Evolutionary conservation across 805 yeast species (phyloP), one percentile per base, ranked within the genome.

Genomic region (Yarrowia hollandica): DNA sequence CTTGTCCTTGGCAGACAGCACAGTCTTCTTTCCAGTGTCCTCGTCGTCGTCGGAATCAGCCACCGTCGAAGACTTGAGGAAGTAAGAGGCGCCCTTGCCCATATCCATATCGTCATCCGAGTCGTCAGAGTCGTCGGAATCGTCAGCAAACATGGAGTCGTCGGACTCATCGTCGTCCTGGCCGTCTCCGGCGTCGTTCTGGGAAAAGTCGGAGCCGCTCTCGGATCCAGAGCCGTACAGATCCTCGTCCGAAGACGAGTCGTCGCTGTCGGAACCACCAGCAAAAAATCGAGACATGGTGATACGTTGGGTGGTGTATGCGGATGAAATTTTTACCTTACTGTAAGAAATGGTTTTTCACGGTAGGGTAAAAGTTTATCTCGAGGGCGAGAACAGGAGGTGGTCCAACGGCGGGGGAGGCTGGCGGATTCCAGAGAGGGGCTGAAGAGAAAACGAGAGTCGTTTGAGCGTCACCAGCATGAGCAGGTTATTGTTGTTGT

Each of bases 1-100:
- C 77, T 92, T 94, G 64, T 91, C 98, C 75, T 86, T 89, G 58
- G 97, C 96, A 61, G 94, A 84, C 76, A 89, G 91, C 66, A 92
- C 96, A 38, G 90, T 90, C 65, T 85, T 87, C 71, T 83, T 86
- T 68, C 85, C 88, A 61, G 86, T 92, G 61, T 81, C 86, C 60
- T 82, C 88, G 58, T 66, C 63, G 63, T 77, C 82, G 62, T 79
- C 88, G 60, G 81, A 79, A 56, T 80, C 83, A 25, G 64, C 70
- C 62, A 74, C 61, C 62, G 69, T 72, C 60, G 62, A 67, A 67
- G 61, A 68, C 66, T 69, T 65, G 66, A 62, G 57, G 71, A 64
- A 68, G 64, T 61, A 69, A 59, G 69, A 67, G 28, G 73, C 71
- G 23, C 70, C 72, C 62, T 68, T 72, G 55, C 68, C 72, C 33